Percentiles rank a stretch among this genome's conserved stretches.
These are phyloP conservation scores for Penicillium samsonianum DNA, from an alignment of 495 filamentous ascomycete species.

Conservation along the genomic window DNA sequence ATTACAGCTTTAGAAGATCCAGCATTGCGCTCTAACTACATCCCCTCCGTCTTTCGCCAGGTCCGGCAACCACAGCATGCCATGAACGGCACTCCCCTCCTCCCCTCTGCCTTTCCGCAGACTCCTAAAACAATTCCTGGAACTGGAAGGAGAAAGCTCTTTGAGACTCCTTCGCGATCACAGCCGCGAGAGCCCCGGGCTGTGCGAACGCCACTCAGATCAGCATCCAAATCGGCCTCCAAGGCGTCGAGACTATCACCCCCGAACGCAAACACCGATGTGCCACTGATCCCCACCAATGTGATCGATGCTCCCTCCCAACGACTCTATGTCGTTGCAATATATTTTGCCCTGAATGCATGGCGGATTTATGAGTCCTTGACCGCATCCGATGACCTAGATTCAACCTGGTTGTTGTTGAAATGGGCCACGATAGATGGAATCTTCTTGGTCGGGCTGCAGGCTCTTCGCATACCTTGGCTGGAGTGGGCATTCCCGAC, in stretches of 20 bases:
- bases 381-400: conserved; percentile 71
- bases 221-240: conserved; percentile 27
- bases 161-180: conserved; percentile 35
- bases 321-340: conserved; percentile 75
- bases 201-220: conserved; percentile 14
- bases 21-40: neutral
- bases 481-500: conserved; percentile 80
- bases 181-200: conserved; percentile 20
- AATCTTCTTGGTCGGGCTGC: conserved; percentile 79
- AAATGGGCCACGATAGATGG: conserved; percentile 90
- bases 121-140: conserved; percentile 55
- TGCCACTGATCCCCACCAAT: conserved; percentile 71
- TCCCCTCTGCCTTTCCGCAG: conserved; percentile 69
- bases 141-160: conserved; percentile 26
- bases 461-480: conserved; percentile 89
- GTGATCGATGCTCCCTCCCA: conserved; percentile 86
- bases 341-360: conserved; percentile 70
- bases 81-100: conserved; percentile 74
- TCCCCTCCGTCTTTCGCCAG: conserved; percentile 8
- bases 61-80: conserved; percentile 52
- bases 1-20: neutral
- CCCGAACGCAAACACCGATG: conserved; percentile 26
- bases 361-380: conserved; percentile 87
- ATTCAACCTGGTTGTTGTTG: conserved; percentile 82
- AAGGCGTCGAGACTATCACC: conserved; percentile 22